Conservation (phyloP, 345 rosid species). For the Brassica carinata region DNA sequence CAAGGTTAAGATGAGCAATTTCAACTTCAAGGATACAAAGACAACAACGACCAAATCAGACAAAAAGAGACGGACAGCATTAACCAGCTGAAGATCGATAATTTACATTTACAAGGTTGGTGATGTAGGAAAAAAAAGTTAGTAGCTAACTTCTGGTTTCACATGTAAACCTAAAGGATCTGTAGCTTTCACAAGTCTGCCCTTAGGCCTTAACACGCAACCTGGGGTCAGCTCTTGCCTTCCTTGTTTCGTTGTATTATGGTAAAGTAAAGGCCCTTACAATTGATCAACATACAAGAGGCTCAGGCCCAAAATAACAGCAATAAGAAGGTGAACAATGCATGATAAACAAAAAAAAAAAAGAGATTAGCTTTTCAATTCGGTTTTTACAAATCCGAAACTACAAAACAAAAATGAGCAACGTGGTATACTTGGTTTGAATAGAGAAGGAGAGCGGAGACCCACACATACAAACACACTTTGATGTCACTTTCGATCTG, state of each 20-base stretch:
- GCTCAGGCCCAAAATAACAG: background rate
- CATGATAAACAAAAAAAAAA: background rate
- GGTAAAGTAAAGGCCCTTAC: background rate
- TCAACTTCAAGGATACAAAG: background rate
- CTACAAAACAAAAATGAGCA: background rate
- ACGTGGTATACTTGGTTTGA: constrained; percentile 8
- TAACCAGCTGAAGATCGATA: background rate
- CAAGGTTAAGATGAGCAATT: background rate
- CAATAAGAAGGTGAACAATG: background rate
- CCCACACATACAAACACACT: constrained; percentile 23
- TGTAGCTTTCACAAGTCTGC: too few species aligned
- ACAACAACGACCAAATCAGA: background rate
- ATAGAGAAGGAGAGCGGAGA: constrained; percentile 31
- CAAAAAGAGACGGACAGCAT: background rate
- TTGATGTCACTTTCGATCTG: constrained; percentile 36
- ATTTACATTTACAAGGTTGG: background rate
- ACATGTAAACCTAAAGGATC: background rate
- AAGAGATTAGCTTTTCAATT: background rate
- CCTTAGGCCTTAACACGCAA: background rate
- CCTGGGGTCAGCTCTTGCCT: background rate
- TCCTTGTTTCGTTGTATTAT: background rate
- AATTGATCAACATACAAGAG: background rate
- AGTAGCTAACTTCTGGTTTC: background rate
- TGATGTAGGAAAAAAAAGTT: background rate
- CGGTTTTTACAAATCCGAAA: background rate